Conservation (phyloP, 2,329 filamentous ascomycete genomes). For the Fusarium hainanense region DNA sequence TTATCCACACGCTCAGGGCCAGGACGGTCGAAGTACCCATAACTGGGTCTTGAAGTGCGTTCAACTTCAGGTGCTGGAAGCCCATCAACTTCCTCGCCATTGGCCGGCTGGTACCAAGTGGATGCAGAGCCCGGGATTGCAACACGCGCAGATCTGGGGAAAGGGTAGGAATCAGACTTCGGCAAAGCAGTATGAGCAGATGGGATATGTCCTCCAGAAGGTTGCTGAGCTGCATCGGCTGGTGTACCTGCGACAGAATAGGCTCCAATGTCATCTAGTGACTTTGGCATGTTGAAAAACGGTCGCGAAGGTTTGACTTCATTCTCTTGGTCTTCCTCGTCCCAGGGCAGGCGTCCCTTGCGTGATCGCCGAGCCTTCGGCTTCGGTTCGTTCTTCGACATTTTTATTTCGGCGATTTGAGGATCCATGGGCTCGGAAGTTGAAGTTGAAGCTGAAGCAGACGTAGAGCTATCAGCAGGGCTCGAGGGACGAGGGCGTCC, state of each 20-base stretch:
- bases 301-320: neutral
- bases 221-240: neutral
- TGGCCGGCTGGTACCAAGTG: neutral
- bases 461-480: neutral
- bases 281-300: neutral
- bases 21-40: neutral
- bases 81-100: neutral
- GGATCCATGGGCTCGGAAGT: neutral
- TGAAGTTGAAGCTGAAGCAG: neutral
- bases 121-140: neutral
- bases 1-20: neutral
- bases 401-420: constrained; percentile 7
- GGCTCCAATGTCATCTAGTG: neutral
- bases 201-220: neutral
- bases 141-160: neutral
- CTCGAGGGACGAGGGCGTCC: constrained; percentile 16
- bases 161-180: neutral
- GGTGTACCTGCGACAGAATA: neutral
- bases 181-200: too few species aligned
- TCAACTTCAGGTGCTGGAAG: neutral
- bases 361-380: constrained; percentile 4
- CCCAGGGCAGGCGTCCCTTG: neutral
- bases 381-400: constrained; percentile 5
- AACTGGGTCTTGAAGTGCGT: neutral
- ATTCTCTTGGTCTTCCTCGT: neutral